These are phyloP conservation scores for Chenopodium album DNA, from an alignment of 148 eudicot genomes.

Conservation along the genomic window DNA sequence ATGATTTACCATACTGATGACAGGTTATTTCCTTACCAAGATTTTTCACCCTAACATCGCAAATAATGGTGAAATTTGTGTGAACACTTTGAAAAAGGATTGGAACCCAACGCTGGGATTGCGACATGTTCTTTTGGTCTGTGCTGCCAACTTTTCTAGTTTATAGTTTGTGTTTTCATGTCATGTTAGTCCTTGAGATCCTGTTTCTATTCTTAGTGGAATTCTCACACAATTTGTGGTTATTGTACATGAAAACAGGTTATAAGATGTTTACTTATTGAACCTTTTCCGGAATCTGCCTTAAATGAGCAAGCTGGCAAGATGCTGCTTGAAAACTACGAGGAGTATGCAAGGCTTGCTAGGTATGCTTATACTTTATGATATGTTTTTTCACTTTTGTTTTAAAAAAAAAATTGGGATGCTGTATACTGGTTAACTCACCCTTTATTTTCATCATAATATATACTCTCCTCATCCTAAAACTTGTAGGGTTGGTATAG, in stretches of 20 bases:
- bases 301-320: conserved; percentile 97
- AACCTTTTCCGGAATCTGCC: conserved; percentile 98
- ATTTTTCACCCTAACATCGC: conserved; percentile 94
- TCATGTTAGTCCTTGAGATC: not conserved
- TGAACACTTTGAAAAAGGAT: conserved; percentile 88
- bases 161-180: not conserved
- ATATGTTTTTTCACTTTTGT: not conserved
- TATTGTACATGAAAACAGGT: conserved; percentile 46
- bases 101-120: conserved; percentile 93
- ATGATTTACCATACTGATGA: not conserved
- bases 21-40: conserved; percentile 93
- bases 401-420: not conserved
- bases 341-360: conserved; percentile 94
- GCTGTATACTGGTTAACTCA: not conserved
- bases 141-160: conserved; percentile 4
- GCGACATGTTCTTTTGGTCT: conserved; percentile 82
- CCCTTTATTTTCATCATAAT: no score
- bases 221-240: not conserved
- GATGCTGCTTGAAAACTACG: conserved; percentile 90
- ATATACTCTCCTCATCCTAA: no score
- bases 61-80: conserved; percentile 87
- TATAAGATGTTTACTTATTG: conserved; percentile 84
- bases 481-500: no score
- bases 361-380: conserved; percentile 34
- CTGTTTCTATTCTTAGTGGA: not conserved